Evolutionary conservation across 2,329 filamentous ascomycete species (phyloP), one percentile per base, ranked within the genome.

Genomic region (Exophiala mesophila): DNA sequence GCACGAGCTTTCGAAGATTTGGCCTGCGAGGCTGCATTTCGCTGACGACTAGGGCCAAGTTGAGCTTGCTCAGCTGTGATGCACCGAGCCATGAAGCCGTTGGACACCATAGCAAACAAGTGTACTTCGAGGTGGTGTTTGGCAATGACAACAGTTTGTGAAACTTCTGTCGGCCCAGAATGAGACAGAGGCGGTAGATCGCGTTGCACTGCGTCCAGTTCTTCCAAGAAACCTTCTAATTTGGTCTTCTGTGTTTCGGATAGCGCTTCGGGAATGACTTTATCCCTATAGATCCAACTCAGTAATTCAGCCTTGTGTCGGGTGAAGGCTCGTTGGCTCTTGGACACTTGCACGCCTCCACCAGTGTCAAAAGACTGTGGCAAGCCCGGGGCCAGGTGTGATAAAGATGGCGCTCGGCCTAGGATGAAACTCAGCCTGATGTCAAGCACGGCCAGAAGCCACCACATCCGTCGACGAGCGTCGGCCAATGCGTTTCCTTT

Each of bases 381-480:
- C 18, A 45, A 32, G 9, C n/a, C 12, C 18, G 31, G 36, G 5
- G 36, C 37, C n/a, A 18, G 17, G 9, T 38, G 24, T 12, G 33
- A 36, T n/a, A 47, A 45, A 19, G 38, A 26, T 15, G 47, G 46
- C 12, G 31, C 34, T 10, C 44, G 50, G 34, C 50, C 50, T 16
- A 52, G 36, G 6, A 52, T 24, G 37, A 49, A 47, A 16, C 46
- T 52, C 19, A 52, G 39, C 19, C 44, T 38, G 18, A 30, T 28
- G 12, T 52, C 50, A 17, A 52, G 44, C 13, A 49, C 46, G 5
- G 45, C 26, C 6, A 52, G 32, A 3, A 47, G 44, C 50, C 50
- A 50, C 41, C 46, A 52, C 12, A 52, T 36, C 8, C 42, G 41
- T 6, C 50, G 50, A 12, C 44, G 18, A 30, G 41, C 20, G 28